Evolutionary conservation across 495 filamentous ascomycete species (phyloP), one percentile per base, ranked within the genome.

Genomic region (Pseudoneurospora amorphoporcata): DNA sequence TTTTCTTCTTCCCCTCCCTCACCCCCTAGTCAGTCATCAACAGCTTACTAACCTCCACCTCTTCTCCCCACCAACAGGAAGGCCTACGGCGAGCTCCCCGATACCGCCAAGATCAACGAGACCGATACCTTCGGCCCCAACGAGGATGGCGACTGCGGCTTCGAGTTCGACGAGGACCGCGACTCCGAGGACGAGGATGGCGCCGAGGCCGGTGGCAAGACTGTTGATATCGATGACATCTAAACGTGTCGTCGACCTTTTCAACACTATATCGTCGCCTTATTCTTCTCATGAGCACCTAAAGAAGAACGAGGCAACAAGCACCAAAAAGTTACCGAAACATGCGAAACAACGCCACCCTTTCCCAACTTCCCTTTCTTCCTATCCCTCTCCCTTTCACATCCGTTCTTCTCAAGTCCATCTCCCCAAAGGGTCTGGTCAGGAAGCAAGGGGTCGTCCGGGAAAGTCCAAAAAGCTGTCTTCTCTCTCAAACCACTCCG

Each of bases 71-170:
- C 7, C 53, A 35, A 43, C 29, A 80, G 79, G 78, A 97, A 97
- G 87, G 92, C 93, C 73, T 98, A 97, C 79, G 95, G 96, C 79
- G 95, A 99, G 85, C 87, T 99, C 73, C 95, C 95, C 71, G 95
- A 98, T 83, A 93, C 88, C 77, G 95, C 96, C 80, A 98, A 98
- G 92, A 98, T 98, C 88, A 98, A 98, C 87, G 95, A 98, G 89
- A 97, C 95, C 72, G 95, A 97, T 83, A 96, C 94, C 75, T 97
- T 94, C 82, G 86, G 86, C 68, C 86, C 87, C 79, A 86, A 89
- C 81, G 90, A 87, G 76, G 90, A 91, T 73, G 91, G 90, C 79
- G 91, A 92, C 76, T 92, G 90, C 83, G 90, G 90, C 82, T 93
- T 93, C 86, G 91, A 93, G 84, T 93, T 93, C 85, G 91, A 91